Percentiles rank a stretch among this genome's conserved stretches.
Evolutionary conservation across 345 rosid genomes (phyloP).

Genomic region (Arabis alpina): DNA sequence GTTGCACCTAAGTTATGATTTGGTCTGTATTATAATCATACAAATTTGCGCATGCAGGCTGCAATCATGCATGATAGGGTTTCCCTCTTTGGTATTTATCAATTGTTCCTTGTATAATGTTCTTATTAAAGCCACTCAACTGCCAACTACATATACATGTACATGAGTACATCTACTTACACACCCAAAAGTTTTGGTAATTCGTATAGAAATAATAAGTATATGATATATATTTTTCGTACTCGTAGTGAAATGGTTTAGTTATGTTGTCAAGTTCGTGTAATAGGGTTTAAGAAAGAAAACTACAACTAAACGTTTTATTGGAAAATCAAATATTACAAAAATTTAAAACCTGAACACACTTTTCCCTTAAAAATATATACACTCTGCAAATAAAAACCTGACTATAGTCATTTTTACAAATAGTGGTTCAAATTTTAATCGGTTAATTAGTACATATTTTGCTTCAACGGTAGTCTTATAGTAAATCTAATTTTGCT

Average conservation of each 20-base stretch:
- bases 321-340: too few species aligned
- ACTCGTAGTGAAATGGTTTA: not conserved
- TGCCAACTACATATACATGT: conserved; percentile 36
- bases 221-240: not conserved
- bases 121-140: conserved; percentile 33
- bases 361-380: too few species aligned
- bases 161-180: conserved; percentile 1
- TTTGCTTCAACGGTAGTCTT: too few species aligned
- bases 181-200: conserved; percentile 4
- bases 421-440: too few species aligned
- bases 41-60: conserved; percentile 44
- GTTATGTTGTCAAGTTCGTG: not conserved
- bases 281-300: not conserved
- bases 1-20: conserved; percentile 37
- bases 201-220: conserved; percentile 1
- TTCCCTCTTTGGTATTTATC: conserved; percentile 35
- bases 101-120: conserved; percentile 19
- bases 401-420: too few species aligned
- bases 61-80: conserved; percentile 46
- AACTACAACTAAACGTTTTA: too few species aligned
- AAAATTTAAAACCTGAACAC: too few species aligned
- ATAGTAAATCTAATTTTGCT: not conserved
- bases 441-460: too few species aligned
- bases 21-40: conserved; percentile 26
- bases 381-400: too few species aligned